Base-by-base conservation (phyloP, 257 asterid species). In the Solanum chiquidenum region DNA sequence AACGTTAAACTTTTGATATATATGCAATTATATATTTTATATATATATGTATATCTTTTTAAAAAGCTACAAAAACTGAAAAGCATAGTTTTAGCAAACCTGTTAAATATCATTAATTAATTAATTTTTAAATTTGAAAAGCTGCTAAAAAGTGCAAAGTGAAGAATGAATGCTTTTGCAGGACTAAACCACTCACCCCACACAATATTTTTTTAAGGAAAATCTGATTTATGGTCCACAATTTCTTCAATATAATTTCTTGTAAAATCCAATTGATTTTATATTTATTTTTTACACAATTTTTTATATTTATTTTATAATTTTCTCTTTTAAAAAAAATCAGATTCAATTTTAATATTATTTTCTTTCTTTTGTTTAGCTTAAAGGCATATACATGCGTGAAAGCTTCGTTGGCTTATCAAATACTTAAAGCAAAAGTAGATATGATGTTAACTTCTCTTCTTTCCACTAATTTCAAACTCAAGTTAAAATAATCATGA, bases 371-470 rank as follows among this genome's bases (percentile, higher is more conserved):
- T 46, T 80, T 79, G 64, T 80, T 46, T 80, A 80, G 42, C 90
- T 55, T 88, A 27, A 82, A 82, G 87, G 87, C 80, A 87, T 62
- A 86, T 90, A 73, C 25, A 85, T 74, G 80, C 87, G 31, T 25
- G 71, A 71, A 87, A 87, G 86, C 86, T 31, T 83, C 86, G 83
- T 31, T 83, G 86, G 86, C 89, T 87, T 83, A 40, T 74, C 44
- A 74, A 64, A 73, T 83, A 46, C 89, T 86, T 89, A 69, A 87
- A 83, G 87, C 77, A 84, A 84, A 84, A 60, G 75, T 46, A 84
- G 40, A 72, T 83, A 72, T 80, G 55, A 83, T 6, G 34, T 34
- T 40, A 29, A 35, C 85, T n/a, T 46, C 73, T 75, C 38, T 40
- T 44, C 74, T 40, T 80, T 29, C 85, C 85, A 38, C 83, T 13